Conservation (phyloP, 2,329 filamentous ascomycete species). For the Bipolaris cookei region DNA sequence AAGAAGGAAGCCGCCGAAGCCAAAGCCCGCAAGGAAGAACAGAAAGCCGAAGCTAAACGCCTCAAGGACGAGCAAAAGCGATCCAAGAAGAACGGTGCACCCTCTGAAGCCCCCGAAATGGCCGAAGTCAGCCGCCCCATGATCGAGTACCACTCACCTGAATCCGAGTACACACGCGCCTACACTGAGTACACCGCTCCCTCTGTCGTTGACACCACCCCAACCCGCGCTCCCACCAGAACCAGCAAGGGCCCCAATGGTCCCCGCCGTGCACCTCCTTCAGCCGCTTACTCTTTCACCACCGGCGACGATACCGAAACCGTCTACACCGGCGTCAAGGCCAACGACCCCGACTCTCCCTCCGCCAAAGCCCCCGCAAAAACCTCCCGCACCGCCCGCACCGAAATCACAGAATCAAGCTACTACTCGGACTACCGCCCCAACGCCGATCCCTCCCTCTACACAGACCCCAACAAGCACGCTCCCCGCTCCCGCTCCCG, state of each 20-base stretch:
- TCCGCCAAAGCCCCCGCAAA: conserved; percentile 19
- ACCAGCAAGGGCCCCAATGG: conserved; percentile 23
- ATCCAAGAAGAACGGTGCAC: conserved; percentile 47
- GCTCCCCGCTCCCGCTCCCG: conserved; percentile 29
- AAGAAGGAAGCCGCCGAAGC: conserved; percentile 43
- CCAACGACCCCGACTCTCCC: conserved; percentile 46
- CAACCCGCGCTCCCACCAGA: conserved; percentile 23
- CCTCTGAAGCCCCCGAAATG: conserved; percentile 41
- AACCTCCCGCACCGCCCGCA: conserved; percentile 21
- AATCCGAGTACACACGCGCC: conserved; percentile 31
- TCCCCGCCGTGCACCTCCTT: conserved; percentile 45
- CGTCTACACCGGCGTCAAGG: conserved; percentile 51
- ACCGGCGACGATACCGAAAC: conserved; percentile 52
- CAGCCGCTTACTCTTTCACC: conserved; percentile 57
- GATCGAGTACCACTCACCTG: conserved; percentile 28
- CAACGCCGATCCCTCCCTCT: conserved; percentile 41
- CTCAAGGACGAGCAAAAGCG: conserved; percentile 53
- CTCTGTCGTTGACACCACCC: conserved; percentile 25
- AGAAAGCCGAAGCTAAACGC: conserved; percentile 45
- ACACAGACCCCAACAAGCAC: conserved; percentile 29
- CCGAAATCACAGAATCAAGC: conserved; percentile 41
- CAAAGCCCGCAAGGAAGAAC: conserved; percentile 54
- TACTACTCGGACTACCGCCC: conserved; percentile 53
- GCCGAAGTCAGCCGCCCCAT: conserved; percentile 34
- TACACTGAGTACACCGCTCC: conserved; percentile 40